phyloP scores from a whole-genome alignment of 2,329 filamentous ascomycete genomes.

The Cryphonectria carpinicola region DNA sequence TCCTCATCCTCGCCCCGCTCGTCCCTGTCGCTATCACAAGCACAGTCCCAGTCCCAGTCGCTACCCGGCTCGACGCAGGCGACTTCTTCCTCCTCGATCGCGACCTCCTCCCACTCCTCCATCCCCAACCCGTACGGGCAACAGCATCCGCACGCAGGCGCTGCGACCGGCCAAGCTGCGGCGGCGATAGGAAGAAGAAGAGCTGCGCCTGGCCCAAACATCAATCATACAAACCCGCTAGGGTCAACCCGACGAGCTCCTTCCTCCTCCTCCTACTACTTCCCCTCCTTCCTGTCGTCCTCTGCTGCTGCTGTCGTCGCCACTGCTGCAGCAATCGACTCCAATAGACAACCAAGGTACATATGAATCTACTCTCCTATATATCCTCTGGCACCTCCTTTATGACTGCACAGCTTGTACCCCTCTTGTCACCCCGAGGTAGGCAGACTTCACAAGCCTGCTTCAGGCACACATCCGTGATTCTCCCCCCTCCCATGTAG shows the following conservation, averaged over 20 bases:
- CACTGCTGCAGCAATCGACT: background rate
- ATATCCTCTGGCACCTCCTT: background rate
- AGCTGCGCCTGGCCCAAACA: background rate
- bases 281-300: background rate
- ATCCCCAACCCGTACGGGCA: background rate
- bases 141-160: conserved; percentile 3
- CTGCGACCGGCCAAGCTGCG: background rate
- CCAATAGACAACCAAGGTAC: conserved; percentile 16
- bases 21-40: background rate
- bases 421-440: background rate
- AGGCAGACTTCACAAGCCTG: background rate
- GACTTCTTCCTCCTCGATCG: background rate
- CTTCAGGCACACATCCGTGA: background rate
- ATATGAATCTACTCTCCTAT: background rate
- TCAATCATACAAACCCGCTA: background rate
- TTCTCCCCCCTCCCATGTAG: background rate
- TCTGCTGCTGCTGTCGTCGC: background rate
- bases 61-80: background rate
- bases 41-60: conserved; percentile 6
- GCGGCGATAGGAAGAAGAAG: conserved; percentile 12
- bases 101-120: conserved; percentile 1
- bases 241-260: background rate
- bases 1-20: conserved; percentile 26
- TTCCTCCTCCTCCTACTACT: conserved; percentile 15
- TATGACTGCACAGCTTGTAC: background rate